Percentiles rank a stretch among this genome's conserved stretches.
phyloP scores from a whole-genome alignment of 345 rosid species.

The Citrus reticulata region DNA sequence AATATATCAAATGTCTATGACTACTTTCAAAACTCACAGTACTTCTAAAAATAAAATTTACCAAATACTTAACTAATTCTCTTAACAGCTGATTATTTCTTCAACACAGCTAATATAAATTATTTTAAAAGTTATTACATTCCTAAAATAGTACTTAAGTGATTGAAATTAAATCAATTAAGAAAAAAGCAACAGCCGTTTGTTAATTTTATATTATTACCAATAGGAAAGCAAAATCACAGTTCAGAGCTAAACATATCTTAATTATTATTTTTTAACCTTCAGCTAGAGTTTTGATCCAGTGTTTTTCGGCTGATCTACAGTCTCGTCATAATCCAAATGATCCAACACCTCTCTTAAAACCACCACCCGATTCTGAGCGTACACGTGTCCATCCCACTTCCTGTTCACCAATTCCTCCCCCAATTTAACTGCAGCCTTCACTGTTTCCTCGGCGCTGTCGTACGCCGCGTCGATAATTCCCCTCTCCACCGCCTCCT shows the following conservation, averaged over 20 bases:
- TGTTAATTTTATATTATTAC: no score
- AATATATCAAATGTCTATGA: no score
- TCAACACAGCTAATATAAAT: no score
- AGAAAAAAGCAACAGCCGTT: no score
- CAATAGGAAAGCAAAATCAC: background rate
- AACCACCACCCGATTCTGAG: constrained; percentile 40
- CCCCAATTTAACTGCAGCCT: constrained; percentile 46
- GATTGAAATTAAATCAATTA: no score
- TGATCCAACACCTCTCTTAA: constrained; percentile 23
- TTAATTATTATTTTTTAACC: background rate
- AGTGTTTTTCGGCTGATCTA: background rate
- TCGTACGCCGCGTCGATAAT: constrained; percentile 47
- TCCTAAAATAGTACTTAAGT: no score
- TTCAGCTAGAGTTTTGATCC: constrained; percentile 5
- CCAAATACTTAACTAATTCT: no score
- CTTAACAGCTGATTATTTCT: no score
- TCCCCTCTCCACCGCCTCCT: constrained; percentile 40
- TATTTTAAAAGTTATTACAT: no score
- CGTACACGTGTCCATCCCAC: constrained; percentile 52
- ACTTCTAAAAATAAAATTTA: no score
- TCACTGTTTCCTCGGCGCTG: constrained; percentile 43
- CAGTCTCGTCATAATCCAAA: constrained; percentile 20
- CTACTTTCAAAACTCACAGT: no score
- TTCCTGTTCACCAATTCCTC: constrained; percentile 34
- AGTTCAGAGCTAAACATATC: background rate